Conservation (phyloP, 2,329 filamentous ascomycete genomes). For the Alternaria incomplexa region DNA sequence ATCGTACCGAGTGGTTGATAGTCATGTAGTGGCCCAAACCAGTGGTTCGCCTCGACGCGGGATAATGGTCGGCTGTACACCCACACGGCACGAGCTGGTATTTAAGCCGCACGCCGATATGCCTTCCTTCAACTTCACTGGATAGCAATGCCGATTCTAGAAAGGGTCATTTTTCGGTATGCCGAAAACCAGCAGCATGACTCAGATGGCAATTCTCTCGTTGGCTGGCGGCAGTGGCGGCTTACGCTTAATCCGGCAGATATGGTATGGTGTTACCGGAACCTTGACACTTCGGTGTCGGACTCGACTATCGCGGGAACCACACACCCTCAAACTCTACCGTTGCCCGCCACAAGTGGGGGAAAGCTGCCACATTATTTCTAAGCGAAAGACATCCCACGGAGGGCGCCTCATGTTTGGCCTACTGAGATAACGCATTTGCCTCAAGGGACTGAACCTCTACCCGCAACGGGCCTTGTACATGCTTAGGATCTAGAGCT, state of each 20-base stretch:
- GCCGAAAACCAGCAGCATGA: constrained; percentile 17
- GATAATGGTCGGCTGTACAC: constrained; percentile 8
- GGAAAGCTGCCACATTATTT: neutral
- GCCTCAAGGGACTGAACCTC: neutral
- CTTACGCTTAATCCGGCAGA: constrained; percentile 13
- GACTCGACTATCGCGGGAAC: constrained; percentile 1
- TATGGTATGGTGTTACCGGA: constrained; percentile 1
- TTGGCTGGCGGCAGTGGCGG: constrained; percentile 24
- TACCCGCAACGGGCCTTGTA: neutral
- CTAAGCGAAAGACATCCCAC: neutral
- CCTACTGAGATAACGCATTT: neutral
- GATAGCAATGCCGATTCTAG: neutral
- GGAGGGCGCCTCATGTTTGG: neutral
- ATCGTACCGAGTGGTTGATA: neutral
- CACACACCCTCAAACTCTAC: neutral
- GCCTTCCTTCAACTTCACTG: constrained; percentile 21
- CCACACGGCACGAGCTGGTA: constrained; percentile 11
- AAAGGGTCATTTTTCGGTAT: constrained; percentile 23
- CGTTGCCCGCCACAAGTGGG: neutral
- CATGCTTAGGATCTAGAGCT: neutral
- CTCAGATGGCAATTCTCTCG: neutral
- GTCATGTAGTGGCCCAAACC: neutral
- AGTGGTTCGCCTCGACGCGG: neutral
- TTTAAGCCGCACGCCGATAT: constrained; percentile 25
- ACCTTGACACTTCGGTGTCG: neutral